Conservation (phyloP, 345 rosid species). For the Triadica sebifera region DNA sequence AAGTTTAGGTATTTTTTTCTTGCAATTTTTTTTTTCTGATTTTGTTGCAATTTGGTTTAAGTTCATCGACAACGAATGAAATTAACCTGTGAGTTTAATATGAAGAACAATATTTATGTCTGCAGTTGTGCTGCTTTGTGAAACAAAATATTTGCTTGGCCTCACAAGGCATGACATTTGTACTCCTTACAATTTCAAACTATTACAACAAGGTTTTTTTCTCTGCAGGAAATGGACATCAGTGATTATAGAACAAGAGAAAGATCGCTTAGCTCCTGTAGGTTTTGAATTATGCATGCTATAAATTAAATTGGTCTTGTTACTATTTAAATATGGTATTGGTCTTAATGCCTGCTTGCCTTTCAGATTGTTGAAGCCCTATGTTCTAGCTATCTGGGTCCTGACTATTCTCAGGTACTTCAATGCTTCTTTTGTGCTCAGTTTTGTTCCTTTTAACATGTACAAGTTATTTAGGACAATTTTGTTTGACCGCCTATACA, state of each 20-base stretch:
- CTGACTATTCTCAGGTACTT: constrained; percentile 84
- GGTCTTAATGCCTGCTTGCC: constrained; percentile 12
- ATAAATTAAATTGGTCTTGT: constrained; percentile 1
- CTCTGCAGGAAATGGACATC: constrained; percentile 84
- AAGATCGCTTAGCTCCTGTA: constrained; percentile 86
- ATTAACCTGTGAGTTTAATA: too few relatives aligned
- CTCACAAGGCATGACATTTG: not conserved
- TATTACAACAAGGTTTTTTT: not conserved
- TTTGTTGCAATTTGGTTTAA: too few relatives aligned
- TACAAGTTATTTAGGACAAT: constrained; percentile 9
- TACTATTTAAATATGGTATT: constrained; percentile 8
- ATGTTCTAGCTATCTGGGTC: constrained; percentile 74
- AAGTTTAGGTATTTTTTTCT: too few relatives aligned
- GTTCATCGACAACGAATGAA: too few relatives aligned
- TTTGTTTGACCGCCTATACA: constrained; percentile 33
- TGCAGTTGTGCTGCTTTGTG: not conserved
- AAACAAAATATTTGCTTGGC: not conserved
- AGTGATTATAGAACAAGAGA: constrained; percentile 72
- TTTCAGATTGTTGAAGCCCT: constrained; percentile 80
- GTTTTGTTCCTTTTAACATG: not conserved
- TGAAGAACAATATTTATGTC: too few relatives aligned
- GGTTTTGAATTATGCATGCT: constrained; percentile 31
- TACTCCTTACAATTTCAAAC: constrained; percentile 3
- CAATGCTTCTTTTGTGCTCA: constrained; percentile 5
- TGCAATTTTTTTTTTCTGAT: too few relatives aligned